Base-by-base conservation (phyloP, 2,329 filamentous ascomycete species). In the Scortechinia acanthostroma region DNA sequence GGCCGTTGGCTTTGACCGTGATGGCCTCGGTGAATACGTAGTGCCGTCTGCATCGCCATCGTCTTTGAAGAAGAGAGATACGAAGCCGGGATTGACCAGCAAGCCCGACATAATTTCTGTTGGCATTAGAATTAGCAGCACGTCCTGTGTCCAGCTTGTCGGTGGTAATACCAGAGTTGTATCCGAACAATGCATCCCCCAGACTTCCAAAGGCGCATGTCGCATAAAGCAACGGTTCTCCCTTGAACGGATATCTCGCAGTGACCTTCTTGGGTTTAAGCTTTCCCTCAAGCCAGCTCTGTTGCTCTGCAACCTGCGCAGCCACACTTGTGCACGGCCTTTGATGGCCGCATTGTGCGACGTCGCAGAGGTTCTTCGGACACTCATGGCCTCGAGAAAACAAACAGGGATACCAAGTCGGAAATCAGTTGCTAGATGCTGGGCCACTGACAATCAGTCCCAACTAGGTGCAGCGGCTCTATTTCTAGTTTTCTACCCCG, bases 111-210 rank as follows among this genome's bases (percentile, higher is more conserved):
- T 65, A 47, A 66, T 65, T 50, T 61, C 59, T 63, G 44, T n/a
- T 4, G 4, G 14, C 10, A 6, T 52, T 17, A 52, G 48, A n/a
- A 13, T 16, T 21, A n/a, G 16, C 25, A 15, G 17, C 10, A 5
- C 3, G 21, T 15, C 16, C 5, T 22, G 40, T 4, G 19, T 19
- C 5, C 20, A 45, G 15, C n/a, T n/a, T n/a, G 49, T 48, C 3
- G n/a, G 5, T 22, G 25, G 42, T 46, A 43, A 43, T 51, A 65
- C 63, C 63, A 42, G 60, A 63, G 44, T 66, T 63, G 51, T 64
- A 66, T n/a, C 63, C 63, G 45, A 66, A 66, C 2, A 66, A 47
- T 3, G 61, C 60, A 59, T 66, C 63, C 19, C 63, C 63, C 40
- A 66, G 50, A 47, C 59, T 61, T 6, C 63, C 63, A 51, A 66